Base-by-base conservation (phyloP, 2,329 filamentous ascomycete species). In the Septoria petroselini region DNA sequence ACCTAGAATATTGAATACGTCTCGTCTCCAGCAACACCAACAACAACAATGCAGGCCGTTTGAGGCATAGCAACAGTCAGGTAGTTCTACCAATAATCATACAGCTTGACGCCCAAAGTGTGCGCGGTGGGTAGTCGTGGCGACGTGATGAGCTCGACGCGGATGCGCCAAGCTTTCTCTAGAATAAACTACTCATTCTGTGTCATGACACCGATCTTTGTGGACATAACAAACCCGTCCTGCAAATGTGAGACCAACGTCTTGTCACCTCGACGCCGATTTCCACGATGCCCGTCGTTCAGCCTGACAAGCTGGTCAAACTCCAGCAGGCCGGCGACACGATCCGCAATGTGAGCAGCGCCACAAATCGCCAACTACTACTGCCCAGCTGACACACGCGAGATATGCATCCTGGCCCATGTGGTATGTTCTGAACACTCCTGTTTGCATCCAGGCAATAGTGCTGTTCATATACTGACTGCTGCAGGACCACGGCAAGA, bases 321-420 rank as follows among this genome's bases (percentile, higher is more conserved):
- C 83, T 98, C 62, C 93, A 98, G 76, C 82, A 83, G 69, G 86
- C 91, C 68, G 82, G 90, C 62, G 83, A 91, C 59, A 87, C 91
- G 71, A 86, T 98, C 68, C 82, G 93, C 76, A 98, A 98, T 79
- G 90, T 94, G 77, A 70, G 81, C 69, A 50, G 17, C 41, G 34
- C 29, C 35, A 41, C 33, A 8, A 37, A 35, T 19, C 46, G 31
- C 15, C 21, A 40, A 50, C 46, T 33, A 43, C 33, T 25, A 48
- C 35, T 47, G 46, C 33, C 43, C 50, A 57, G 52, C 60, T 64
- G 59, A 63, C 48, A 38, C 12, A 33, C 19, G 7, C 21, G 54
- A 67, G 64, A 95, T 96, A 59, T 96, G 91, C 70, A 95, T 97
- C 62, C 74, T 97, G 59, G 91, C 91, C 39, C 91, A 97, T 68